Evolutionary conservation across 2,329 filamentous ascomycete species (phyloP).

Genomic region (Dothidotthia symphoricarpi): DNA sequence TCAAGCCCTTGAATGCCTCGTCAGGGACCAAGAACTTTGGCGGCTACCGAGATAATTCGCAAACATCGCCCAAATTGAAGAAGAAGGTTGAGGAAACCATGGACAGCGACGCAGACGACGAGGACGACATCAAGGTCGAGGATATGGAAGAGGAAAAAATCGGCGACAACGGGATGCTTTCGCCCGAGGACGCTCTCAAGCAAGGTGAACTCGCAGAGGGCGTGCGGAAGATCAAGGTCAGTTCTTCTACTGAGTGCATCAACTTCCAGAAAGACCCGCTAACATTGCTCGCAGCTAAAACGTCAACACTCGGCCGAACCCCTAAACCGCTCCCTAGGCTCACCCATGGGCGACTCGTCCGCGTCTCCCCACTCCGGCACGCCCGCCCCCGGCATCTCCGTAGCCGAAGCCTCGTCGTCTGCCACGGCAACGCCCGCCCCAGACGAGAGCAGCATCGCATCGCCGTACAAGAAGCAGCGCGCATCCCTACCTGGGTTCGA

Average conservation of each 20-base stretch:
- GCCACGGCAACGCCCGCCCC: constrained; percentile 32
- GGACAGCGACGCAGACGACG: constrained; percentile 75
- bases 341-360: constrained; percentile 24
- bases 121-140: constrained; percentile 65
- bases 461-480: constrained; percentile 73
- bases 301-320: constrained; percentile 74
- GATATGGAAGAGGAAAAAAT: constrained; percentile 56
- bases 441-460: constrained; percentile 58
- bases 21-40: constrained; percentile 89
- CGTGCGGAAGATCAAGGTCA: constrained; percentile 76
- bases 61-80: constrained; percentile 53
- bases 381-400: constrained; percentile 15
- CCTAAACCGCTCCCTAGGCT: constrained; percentile 45
- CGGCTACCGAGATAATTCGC: constrained; percentile 72
- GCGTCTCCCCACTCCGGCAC: constrained; percentile 28
- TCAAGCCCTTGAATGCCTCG: constrained; percentile 74
- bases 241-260: constrained; percentile 26
- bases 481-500: constrained; percentile 58
- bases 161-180: constrained; percentile 55
- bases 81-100: constrained; percentile 54
- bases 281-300: constrained; percentile 63
- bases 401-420: constrained; percentile 25
- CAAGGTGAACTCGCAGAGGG: constrained; percentile 76
- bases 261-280: constrained; percentile 1
- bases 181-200: constrained; percentile 68